Base-by-base conservation (phyloP, 2,329 filamentous ascomycete species). In the Penicillium sp. region DNA sequence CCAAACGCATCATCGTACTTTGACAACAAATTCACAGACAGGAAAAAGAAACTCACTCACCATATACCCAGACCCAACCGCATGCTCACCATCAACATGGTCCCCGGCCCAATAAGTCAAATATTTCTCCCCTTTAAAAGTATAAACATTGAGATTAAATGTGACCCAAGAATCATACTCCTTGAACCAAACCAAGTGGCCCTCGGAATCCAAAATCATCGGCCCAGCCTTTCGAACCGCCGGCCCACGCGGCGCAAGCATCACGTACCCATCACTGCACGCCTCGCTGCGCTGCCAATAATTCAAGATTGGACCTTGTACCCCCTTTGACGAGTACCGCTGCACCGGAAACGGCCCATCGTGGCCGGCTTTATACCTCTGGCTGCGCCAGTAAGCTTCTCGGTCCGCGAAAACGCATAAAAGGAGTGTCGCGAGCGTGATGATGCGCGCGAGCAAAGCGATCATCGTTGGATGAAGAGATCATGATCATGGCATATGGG, bases 51-150 rank as follows among this genome's bases (percentile, higher is more conserved):
- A n/a, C n/a, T n/a, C n/a, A n/a, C 61, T 43, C 53, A 68, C 76
- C 77, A 81, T 76, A 52, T 77, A 74, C 54, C 77, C 76, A 48
- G 66, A 65, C 12, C 77, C 78, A 33, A 73, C 69, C 2, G 79
- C 77, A 60, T 79, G 75, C 2, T 76, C 78, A 2, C 71, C 71
- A 13, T 62, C 51, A n/a, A 75, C 72, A 29, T 75, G 70, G 57
- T 76, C 72, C 15, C 78, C 78, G n/a, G 74, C 69, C 77, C 77
- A 80, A 57, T 79, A 80, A 0, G 76, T 78, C 45, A 80, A 60
- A 62, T 78, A 79, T 8, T 67, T 60, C 52, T 77, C 61, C 2
- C 72, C 75, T 52, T 70, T 71, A 56, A 75, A 80, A 7, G 63
- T 57, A 58, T 80, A 75, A 1, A 77, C 72, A 54, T 75, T 74